Base-by-base conservation (phyloP, 768 basidiomycete species). In the Myochromella boudieri region DNA sequence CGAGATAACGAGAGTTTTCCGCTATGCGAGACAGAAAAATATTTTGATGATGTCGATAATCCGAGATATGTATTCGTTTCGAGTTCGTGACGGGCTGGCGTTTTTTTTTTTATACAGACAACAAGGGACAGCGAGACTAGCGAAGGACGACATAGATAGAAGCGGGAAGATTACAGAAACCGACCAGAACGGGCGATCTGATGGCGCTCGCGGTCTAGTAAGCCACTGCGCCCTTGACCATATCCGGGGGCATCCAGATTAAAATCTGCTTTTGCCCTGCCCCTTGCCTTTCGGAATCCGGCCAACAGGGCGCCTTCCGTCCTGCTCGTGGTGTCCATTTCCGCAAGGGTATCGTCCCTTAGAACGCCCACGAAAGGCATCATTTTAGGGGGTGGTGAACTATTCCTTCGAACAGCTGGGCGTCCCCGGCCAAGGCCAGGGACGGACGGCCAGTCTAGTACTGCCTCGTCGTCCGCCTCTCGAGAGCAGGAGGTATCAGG, bases 221-320 rank as follows among this genome's bases (percentile, higher is more conserved):
- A 62, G 6, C 85, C 86, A 53, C 84, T 87, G 41, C 85, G 77
- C 42, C 85, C 85, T 32, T 67, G 68, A 4, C 84, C 85, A 48
- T 67, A 81, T 7, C 85, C 85, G 28, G 84, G 84, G 2, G 79
- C 83, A 28, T 71, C 66, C n/a, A 64, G 65, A 26, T 68, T 76
- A 33, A 77, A 74, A 5, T 80, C 73, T 6, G 68, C 70, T 44
- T 77, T 70, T 46, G 76, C 66, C 4, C 85, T 74, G 11, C 85
- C 86, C 49, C 85, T 69, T 38, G 65, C 60, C 47, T 66, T 64
- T 26, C 68, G 63, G 39, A 54, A 54, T 43, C 63, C 60, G 24
- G 52, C 54, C 11, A 57, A 56, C 18, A 51, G 42, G 11, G 45
- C 46, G 53, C 61, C 57, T 42, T 57, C 54, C 51, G 56, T 53